phyloP scores from a whole-genome alignment of 805 yeast species.

The Suhomyces tanzawaensis region DNA sequence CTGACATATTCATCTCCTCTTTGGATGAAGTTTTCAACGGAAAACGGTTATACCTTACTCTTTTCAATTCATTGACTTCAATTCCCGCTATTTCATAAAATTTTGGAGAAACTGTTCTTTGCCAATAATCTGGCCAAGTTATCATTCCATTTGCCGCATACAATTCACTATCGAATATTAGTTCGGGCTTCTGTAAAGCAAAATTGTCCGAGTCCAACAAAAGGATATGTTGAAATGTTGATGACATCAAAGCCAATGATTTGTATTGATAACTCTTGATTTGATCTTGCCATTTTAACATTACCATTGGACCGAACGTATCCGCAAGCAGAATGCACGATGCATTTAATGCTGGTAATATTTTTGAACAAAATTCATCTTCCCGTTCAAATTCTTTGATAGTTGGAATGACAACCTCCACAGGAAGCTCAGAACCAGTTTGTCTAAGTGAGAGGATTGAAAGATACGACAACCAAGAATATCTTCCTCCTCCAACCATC shows the following conservation, averaged over 20 bases:
- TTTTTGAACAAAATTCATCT: constrained; percentile 37
- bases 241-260: constrained; percentile 46
- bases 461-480: constrained; percentile 36
- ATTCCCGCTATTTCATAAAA: constrained; percentile 36
- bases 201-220: constrained; percentile 37
- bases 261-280: constrained; percentile 70
- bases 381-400: constrained; percentile 32
- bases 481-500: constrained; percentile 34
- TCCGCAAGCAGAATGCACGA: constrained; percentile 55
- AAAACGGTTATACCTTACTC: constrained; percentile 26
- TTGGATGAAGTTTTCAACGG: constrained; percentile 15
- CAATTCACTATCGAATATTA: constrained; percentile 26
- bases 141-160: constrained; percentile 34
- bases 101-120: constrained; percentile 33
- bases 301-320: constrained; percentile 50
- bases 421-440: constrained; percentile 38
- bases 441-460: constrained; percentile 32
- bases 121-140: constrained; percentile 47
- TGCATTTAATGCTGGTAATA: constrained; percentile 62
- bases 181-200: constrained; percentile 28
- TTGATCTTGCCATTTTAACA: constrained; percentile 32
- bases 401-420: constrained; percentile 37
- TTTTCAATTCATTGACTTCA: constrained; percentile 25
- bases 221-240: constrained; percentile 34
- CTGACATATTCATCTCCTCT: constrained; percentile 7